phyloP scores from a whole-genome alignment of 331 rosid genomes.

The Stylosanthes scabra region DNA sequence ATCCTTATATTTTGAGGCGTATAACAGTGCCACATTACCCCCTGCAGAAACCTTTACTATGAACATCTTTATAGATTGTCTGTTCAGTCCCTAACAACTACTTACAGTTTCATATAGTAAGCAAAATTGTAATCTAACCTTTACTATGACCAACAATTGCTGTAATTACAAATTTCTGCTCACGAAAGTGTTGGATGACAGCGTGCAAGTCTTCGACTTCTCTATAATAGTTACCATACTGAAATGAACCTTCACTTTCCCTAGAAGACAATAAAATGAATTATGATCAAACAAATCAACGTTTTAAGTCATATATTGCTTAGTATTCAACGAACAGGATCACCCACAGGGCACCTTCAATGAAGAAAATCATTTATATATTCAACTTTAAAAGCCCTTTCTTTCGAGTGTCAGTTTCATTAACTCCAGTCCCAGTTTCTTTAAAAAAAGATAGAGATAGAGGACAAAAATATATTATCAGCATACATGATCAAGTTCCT shows the following conservation, averaged over 20 bases:
- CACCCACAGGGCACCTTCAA: not conserved
- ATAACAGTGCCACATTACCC: slow-evolving; percentile 83
- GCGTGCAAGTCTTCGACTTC: slow-evolving; percentile 81
- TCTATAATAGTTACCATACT: slow-evolving; percentile 82
- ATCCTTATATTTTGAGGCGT: slow-evolving; percentile 80
- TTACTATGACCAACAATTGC: slow-evolving; percentile 92
- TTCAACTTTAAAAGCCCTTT: slow-evolving; percentile 19
- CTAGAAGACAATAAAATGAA: slow-evolving; percentile 50
- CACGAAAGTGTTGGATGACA: slow-evolving; percentile 67
- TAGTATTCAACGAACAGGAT: slow-evolving; percentile 5
- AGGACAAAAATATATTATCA: slow-evolving; percentile 16
- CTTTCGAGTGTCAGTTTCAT: slow-evolving; percentile 4
- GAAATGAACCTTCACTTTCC: slow-evolving; percentile 89
- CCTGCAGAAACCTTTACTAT: slow-evolving; percentile 56
- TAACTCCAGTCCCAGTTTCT: slow-evolving; percentile 23
- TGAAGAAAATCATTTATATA: slow-evolving; percentile 10
- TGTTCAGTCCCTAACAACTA: slow-evolving; percentile 18
- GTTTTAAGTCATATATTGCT: slow-evolving; percentile 8
- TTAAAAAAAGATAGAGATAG: not conserved
- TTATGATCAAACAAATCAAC: slow-evolving; percentile 18
- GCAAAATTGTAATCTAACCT: slow-evolving; percentile 57
- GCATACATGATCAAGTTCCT: too few species aligned
- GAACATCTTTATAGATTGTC: not conserved
- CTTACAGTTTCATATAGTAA: slow-evolving; percentile 24
- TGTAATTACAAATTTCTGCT: slow-evolving; percentile 47